Evolutionary conservation across 1,284 basidiomycete genomes (phyloP).

Genomic region (Spongispora temasekensis): DNA sequence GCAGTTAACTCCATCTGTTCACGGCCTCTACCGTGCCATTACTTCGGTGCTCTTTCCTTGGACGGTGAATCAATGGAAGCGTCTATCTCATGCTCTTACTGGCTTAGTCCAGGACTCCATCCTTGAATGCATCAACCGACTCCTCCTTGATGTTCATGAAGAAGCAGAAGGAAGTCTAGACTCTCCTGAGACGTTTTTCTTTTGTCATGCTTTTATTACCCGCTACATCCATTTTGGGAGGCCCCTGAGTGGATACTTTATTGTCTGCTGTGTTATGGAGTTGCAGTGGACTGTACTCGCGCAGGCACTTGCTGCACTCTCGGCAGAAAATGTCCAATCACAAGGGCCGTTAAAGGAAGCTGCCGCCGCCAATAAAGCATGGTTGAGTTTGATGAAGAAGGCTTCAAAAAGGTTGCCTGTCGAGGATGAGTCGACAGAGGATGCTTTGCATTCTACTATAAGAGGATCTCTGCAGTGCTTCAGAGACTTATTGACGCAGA

Average conservation of each 20-base stretch:
- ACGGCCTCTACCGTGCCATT: constrained; percentile 86
- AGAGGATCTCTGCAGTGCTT: constrained; percentile 71
- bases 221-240: constrained; percentile 76
- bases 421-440: constrained; percentile 41
- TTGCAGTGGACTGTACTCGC: constrained; percentile 82
- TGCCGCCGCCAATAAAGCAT: constrained; percentile 79
- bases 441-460: constrained; percentile 50
- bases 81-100: constrained; percentile 55
- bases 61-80: constrained; percentile 67
- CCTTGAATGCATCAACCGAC: constrained; percentile 69
- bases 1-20: constrained; percentile 78
- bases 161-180: constrained; percentile 43
- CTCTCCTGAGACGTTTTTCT: constrained; percentile 39
- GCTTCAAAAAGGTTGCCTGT: constrained; percentile 42
- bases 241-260: constrained; percentile 85
- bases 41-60: constrained; percentile 77
- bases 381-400: constrained; percentile 65
- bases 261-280: constrained; percentile 84
- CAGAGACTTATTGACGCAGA: constrained; percentile 69
- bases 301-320: constrained; percentile 63
- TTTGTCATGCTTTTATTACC: constrained; percentile 71
- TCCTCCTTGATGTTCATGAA: constrained; percentile 62
- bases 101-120: constrained; percentile 59
- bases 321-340: constrained; percentile 26
- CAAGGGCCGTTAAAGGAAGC: constrained; percentile 58